Evolutionary conservation across 1,284 basidiomycete species (phyloP).

Genomic region (Ganoderma multipileum): DNA sequence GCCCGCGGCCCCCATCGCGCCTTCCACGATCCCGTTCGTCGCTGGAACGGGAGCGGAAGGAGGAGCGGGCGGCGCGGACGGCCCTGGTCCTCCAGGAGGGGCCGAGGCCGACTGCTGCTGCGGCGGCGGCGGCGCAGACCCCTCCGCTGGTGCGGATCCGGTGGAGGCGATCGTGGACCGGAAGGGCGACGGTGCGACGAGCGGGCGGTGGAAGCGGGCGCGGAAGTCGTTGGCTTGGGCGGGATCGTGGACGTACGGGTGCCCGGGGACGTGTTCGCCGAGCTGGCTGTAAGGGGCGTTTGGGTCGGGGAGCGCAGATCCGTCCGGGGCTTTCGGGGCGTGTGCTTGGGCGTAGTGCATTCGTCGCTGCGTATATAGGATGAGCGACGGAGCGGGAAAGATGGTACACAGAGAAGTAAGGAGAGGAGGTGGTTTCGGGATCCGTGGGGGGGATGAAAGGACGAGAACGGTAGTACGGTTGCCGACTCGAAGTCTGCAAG

Average conservation of each 20-base stretch:
- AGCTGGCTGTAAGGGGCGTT: conserved; percentile 44
- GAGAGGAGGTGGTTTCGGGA: neutral
- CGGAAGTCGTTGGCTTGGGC: conserved; percentile 63
- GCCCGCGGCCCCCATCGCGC: conserved; percentile 45
- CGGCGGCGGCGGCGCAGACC: conserved; percentile 34
- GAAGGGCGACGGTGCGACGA: conserved; percentile 73
- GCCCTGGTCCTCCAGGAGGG: conserved; percentile 38
- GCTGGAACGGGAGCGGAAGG: neutral
- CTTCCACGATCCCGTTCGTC: conserved; percentile 52
- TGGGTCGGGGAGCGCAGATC: conserved; percentile 38
- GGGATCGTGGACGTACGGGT: conserved; percentile 37
- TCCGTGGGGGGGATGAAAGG: conserved; percentile 3
- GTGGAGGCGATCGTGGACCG: conserved; percentile 42
- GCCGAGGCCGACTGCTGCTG: conserved; percentile 43
- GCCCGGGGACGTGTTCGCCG: conserved; percentile 35
- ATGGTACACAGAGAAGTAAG: neutral
- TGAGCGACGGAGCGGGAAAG: neutral
- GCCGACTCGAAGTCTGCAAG: neutral
- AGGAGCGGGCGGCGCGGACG: conserved; percentile 20
- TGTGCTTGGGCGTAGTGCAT: conserved; percentile 66
- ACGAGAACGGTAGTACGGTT: neutral
- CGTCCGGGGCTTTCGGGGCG: conserved; percentile 44
- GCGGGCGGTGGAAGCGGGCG: conserved; percentile 70
- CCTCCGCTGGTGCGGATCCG: conserved; percentile 35
- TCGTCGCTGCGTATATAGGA: conserved; percentile 53